Evolutionary conservation across 2,329 filamentous ascomycete species (phyloP).

Genomic region (Pestalotiopsis sp.): DNA sequence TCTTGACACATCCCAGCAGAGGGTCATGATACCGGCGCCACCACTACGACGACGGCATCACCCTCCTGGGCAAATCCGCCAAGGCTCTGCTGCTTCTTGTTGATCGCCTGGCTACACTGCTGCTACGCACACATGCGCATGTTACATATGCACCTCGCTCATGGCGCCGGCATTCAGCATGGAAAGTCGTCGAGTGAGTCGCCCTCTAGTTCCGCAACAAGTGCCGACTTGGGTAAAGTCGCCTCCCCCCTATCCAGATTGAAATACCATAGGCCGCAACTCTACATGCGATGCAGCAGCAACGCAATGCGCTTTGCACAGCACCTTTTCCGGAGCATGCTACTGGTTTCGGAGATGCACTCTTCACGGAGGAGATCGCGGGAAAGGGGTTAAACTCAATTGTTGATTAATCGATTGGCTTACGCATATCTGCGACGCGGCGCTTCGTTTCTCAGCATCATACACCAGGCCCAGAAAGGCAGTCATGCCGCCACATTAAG

Average conservation of each 20-base stretch:
- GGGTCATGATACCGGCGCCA: not conserved
- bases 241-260: not conserved
- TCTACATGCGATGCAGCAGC: not conserved
- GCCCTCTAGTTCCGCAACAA: conserved; percentile 7
- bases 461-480: not conserved
- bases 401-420: not conserved
- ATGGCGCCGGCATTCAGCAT: not conserved
- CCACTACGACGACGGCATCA: not conserved
- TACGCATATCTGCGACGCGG: not conserved
- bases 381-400: conserved; percentile 6
- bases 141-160: not conserved
- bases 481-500: not conserved
- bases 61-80: not conserved
- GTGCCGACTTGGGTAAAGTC: conserved; percentile 5
- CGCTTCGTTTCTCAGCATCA: not conserved
- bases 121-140: not conserved
- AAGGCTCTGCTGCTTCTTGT: not conserved
- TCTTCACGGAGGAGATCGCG: not conserved
- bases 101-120: not conserved
- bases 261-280: conserved; percentile 2
- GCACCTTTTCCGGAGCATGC: not conserved
- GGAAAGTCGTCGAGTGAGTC: not conserved
- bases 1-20: not conserved
- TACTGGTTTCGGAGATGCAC: not conserved
- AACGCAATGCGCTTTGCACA: not conserved